Percentiles rank a stretch among this genome's conserved stretches.
Conservation (phyloP, 129 eudicot species). For the Flaveria trinervia region DNA sequence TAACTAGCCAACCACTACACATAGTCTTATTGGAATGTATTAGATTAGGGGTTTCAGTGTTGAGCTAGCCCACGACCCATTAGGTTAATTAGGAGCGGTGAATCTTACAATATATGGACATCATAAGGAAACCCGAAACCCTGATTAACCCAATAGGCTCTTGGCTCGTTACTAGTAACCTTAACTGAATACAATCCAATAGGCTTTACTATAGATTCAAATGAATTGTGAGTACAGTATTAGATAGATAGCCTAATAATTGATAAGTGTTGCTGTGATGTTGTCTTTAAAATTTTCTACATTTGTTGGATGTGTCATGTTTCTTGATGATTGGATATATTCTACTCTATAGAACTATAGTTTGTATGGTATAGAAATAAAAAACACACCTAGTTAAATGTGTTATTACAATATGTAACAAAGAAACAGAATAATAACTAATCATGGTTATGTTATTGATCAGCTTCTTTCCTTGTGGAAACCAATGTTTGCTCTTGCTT, state of each 20-base stretch:
- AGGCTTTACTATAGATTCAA: neutral
- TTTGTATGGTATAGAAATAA: neutral
- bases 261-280: neutral
- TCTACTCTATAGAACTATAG: neutral
- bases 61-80: too few species aligned
- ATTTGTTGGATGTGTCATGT: neutral
- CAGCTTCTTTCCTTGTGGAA: constrained; percentile 82
- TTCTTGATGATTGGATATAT: too few species aligned
- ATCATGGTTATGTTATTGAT: constrained; percentile 12
- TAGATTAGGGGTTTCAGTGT: too few species aligned
- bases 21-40: too few species aligned
- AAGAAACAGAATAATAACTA: neutral
- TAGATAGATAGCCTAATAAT: neutral
- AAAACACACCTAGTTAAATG: neutral
- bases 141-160: too few species aligned
- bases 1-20: too few species aligned
- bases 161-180: too few species aligned
- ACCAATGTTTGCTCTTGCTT: constrained; percentile 66
- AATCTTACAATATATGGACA: too few species aligned
- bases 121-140: too few species aligned
- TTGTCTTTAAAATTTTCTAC: neutral
- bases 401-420: neutral
- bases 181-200: too few species aligned
- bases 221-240: neutral
- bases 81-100: too few species aligned